Base-by-base conservation (phyloP, 768 basidiomycete genomes). In the Ramaria rubella region DNA sequence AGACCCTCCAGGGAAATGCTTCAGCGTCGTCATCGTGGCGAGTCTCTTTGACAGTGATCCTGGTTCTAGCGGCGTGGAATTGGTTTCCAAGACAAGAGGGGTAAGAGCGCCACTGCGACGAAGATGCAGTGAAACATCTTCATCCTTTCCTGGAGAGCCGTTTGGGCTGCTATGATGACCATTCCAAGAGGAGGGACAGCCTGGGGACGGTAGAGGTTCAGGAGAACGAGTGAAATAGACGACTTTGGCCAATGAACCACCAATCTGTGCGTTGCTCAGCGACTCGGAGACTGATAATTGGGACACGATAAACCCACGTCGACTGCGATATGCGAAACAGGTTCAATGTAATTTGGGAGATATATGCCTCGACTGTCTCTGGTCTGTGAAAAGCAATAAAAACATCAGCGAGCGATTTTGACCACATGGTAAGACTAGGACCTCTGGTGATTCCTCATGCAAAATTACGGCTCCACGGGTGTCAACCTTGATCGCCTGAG, bases 181-280 rank as follows among this genome's bases (percentile, higher is more conserved):
- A 21, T 70, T 71, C n/a, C 51, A 5, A 12, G 85, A 84, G 1
- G 86, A 83, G 57, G 68, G 74, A 40, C 84, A 66, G 12, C 86
- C 84, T 6, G 90, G 87, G 6, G 90, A 87, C 29, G 82, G 76
- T n/a, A 87, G 86, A 3, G 87, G 87, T 55, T 89, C 86, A 3
- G 89, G 85, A 7, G 94, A 93, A 49, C 96, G 87, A 44, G 95
- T 97, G 71, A 98, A 98, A 74, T 97, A 99, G 63, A 96, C 92
- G 51, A 99, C 90, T 71, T 99, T 99, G 59, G 94, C 95, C 14
- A 99, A 75, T 12, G 94, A 96, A 42, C 96, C 96, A 26, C 96
- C 96, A 67, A 98, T 87, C 94, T 97, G 71, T 12, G 17, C 14
- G 33, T 40, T 54, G n/a, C 27, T 56, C 44, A 56, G 44, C 21